Conservation (phyloP, 2,329 filamentous ascomycete genomes). For the Beauveria sp. region DNA sequence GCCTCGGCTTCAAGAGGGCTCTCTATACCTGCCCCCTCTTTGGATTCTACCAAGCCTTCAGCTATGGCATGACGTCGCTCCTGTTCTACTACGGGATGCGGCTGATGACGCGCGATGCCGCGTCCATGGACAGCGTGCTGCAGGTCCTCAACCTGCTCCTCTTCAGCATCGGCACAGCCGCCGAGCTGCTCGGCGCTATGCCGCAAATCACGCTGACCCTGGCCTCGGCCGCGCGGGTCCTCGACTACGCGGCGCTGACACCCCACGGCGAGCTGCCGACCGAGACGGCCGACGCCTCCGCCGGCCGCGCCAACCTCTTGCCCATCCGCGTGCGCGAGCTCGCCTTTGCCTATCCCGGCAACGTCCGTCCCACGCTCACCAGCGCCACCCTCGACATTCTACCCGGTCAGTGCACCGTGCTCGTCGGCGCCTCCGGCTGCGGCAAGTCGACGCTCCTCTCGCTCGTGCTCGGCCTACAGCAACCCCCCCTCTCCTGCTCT, state of each 20-base stretch:
- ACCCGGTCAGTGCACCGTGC: conserved; percentile 59
- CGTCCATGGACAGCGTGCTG: conserved; percentile 53
- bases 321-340: conserved; percentile 47
- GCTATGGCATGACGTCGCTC: conserved; percentile 65
- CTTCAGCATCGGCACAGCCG: conserved; percentile 71
- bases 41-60: conserved; percentile 67
- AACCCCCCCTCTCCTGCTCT: conserved; percentile 31
- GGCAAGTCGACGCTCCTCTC: conserved; percentile 82
- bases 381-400: conserved; percentile 59
- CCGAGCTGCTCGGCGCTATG: conserved; percentile 62
- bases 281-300: conserved; percentile 17
- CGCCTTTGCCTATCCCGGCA: conserved; percentile 61
- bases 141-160: conserved; percentile 75
- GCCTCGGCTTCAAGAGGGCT: conserved; percentile 58
- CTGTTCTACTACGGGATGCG: conserved; percentile 77
- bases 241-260: conserved; percentile 48
- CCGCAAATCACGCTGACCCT: conserved; percentile 73
- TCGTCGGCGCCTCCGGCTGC: conserved; percentile 80
- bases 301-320: conserved; percentile 17
- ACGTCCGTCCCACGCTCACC: conserved; percentile 45
- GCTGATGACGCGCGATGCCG: conserved; percentile 44
- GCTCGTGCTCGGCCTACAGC: conserved; percentile 61
- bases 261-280: conserved; percentile 39
- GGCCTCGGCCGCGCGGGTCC: conserved; percentile 63
- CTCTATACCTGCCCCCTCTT: conserved; percentile 62